Conservation (phyloP, 2,329 filamentous ascomycete genomes). For the Helotiales sp. region DNA sequence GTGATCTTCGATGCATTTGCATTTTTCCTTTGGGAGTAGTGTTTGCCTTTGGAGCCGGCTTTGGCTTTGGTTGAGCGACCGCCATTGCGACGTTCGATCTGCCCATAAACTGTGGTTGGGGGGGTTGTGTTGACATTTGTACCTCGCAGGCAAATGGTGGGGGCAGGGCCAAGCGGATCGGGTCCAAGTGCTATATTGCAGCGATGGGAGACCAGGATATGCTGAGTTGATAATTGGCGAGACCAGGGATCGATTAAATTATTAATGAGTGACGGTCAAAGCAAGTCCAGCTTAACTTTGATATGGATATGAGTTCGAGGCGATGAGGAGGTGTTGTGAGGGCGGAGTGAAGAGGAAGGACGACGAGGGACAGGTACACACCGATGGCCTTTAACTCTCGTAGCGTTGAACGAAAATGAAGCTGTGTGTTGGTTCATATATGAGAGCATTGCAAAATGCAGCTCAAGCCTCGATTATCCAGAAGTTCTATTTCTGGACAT, state of each 20-base stretch:
- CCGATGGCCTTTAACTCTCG: slow-evolving; percentile 38
- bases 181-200: slow-evolving; percentile 32
- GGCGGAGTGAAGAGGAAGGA: slow-evolving; percentile 27
- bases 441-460: slow-evolving; percentile 36
- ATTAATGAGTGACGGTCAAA: slow-evolving; percentile 47
- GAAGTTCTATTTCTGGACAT: slow-evolving; percentile 52
- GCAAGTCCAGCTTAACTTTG: slow-evolving; percentile 45
- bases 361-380: slow-evolving; percentile 34
- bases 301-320: slow-evolving; percentile 33
- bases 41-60: slow-evolving; percentile 60
- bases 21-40: slow-evolving; percentile 69
- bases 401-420: slow-evolving; percentile 28
- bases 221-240: slow-evolving; percentile 42
- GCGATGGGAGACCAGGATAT: slow-evolving; percentile 37
- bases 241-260: slow-evolving; percentile 48
- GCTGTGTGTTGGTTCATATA: slow-evolving; percentile 38
- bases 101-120: slow-evolving; percentile 55
- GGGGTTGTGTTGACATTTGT: slow-evolving; percentile 69
- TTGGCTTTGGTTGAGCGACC: slow-evolving; percentile 64
- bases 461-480: slow-evolving; percentile 41
- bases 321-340: slow-evolving; percentile 38
- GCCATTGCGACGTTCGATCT: slow-evolving; percentile 56
- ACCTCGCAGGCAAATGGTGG: slow-evolving; percentile 41
- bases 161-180: slow-evolving; percentile 36
- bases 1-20: slow-evolving; percentile 92